Percentiles rank a stretch among this genome's conserved stretches.
phyloP scores from a whole-genome alignment of 148 eudicot species.

The Heliosperma pusillum region DNA sequence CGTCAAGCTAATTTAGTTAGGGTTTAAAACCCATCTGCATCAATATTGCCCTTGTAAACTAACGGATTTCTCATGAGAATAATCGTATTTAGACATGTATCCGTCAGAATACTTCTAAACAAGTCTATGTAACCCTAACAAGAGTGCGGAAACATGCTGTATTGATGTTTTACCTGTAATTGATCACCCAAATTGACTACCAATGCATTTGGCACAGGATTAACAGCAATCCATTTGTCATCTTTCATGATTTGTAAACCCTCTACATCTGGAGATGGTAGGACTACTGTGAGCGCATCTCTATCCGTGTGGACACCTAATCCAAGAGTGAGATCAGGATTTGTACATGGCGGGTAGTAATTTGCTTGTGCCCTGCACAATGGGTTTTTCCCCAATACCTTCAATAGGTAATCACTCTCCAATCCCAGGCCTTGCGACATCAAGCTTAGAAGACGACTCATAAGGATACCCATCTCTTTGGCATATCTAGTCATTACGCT shows the following conservation, averaged over 20 bases:
- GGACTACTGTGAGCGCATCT: constrained; percentile 43
- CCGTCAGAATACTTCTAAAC: too few relatives aligned
- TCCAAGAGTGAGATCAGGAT: constrained; percentile 49
- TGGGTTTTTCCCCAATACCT: constrained; percentile 19
- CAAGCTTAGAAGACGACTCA: constrained; percentile 26
- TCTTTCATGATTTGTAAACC: constrained; percentile 42
- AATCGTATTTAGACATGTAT: too few relatives aligned
- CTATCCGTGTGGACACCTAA: constrained; percentile 45
- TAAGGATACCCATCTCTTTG: constrained; percentile 22
- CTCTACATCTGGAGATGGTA: constrained; percentile 30
- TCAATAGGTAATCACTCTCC: constrained; percentile 14
- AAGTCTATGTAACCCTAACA: too few relatives aligned
- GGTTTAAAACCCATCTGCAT: too few relatives aligned
- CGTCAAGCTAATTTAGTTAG: too few relatives aligned
- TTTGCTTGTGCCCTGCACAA: constrained; percentile 33
- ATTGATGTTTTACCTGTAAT: constrained; percentile 14
- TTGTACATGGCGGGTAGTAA: constrained; percentile 49
- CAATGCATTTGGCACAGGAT: constrained; percentile 38
- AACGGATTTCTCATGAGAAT: too few relatives aligned
- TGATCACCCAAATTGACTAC: constrained; percentile 50
- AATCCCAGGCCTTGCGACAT: constrained; percentile 33
- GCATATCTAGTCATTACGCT: constrained; percentile 23
- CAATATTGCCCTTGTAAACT: not conserved
- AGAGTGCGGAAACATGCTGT: too few relatives aligned
- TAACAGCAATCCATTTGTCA: constrained; percentile 37